Evolutionary conservation across 257 asterid genomes (phyloP).

Genomic region (Coffea eugenioides): DNA sequence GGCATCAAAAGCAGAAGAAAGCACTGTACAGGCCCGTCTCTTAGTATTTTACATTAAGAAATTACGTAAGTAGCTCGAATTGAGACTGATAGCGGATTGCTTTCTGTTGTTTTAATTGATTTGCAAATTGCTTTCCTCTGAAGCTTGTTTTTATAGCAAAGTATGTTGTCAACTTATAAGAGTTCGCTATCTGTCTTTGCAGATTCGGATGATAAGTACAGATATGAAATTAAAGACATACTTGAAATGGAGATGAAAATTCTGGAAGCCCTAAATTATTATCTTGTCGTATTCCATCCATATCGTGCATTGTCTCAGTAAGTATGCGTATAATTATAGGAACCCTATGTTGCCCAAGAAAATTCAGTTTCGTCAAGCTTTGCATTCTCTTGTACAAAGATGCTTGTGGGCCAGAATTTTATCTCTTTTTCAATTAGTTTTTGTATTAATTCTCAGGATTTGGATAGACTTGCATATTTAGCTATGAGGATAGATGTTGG

Average conservation of each 20-base stretch:
- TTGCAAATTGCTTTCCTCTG: not conserved
- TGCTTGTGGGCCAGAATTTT: not conserved
- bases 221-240: conserved; percentile 82
- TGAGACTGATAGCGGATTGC: no score
- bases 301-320: conserved; percentile 78
- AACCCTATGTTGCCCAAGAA: no score
- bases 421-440: not conserved
- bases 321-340: conserved; percentile 25
- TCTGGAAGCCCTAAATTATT: conserved; percentile 90
- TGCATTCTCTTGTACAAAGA: not conserved
- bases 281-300: conserved; percentile 90
- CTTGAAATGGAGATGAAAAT: conserved; percentile 98
- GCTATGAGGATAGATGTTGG: not conserved
- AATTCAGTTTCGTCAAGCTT: not conserved
- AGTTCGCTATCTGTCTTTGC: conserved; percentile 32
- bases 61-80: conserved; percentile 45
- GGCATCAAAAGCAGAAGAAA: conserved; percentile 99
- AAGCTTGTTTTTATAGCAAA: not conserved
- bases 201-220: conserved; percentile 77
- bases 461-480: not conserved
- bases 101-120: not conserved
- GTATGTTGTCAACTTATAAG: not conserved
- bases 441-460: not conserved
- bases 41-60: conserved; percentile 82
- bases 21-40: conserved; percentile 88